Conservation (phyloP, 2,329 filamentous ascomycete species). For the Xylaria hypoxylon region DNA sequence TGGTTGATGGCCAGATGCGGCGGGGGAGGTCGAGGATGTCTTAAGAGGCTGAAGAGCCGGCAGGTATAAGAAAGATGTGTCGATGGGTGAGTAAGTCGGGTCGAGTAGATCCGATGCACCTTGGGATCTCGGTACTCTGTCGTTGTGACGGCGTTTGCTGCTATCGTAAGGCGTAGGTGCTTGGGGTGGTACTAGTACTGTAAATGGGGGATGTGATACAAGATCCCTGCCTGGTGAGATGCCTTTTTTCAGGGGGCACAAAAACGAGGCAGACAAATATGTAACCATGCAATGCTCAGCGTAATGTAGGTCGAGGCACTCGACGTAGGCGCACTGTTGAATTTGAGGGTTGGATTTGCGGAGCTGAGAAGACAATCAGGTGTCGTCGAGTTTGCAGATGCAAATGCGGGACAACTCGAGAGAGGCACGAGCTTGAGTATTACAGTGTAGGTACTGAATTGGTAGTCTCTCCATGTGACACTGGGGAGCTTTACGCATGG, state of each 20-base stretch:
- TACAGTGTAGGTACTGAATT: background rate
- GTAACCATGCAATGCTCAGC: constrained; percentile 5
- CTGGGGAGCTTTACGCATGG: background rate
- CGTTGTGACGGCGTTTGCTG: constrained; percentile 6
- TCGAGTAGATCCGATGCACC: background rate
- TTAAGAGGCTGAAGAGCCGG: constrained; percentile 8
- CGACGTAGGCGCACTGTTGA: constrained; percentile 2
- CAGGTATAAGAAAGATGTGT: background rate
- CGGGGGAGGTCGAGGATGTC: constrained; percentile 1
- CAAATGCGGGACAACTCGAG: constrained; percentile 15
- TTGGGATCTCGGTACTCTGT: background rate
- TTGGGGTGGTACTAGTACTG: background rate
- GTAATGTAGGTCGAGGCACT: background rate
- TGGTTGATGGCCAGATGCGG: constrained; percentile 23
- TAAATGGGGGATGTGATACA: constrained; percentile 23
- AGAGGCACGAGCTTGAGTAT: constrained; percentile 13
- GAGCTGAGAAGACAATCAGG: constrained; percentile 3
- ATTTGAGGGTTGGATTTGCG: constrained; percentile 21
- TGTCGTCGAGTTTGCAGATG: constrained; percentile 13
- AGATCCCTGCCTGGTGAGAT: constrained; percentile 6
- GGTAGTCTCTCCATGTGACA: background rate
- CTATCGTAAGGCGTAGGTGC: constrained; percentile 2
- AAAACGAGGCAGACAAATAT: constrained; percentile 9
- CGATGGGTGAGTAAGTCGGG: background rate
- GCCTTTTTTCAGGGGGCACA: background rate